These are phyloP conservation scores for Ceratocystis albifundus DNA, from an alignment of 2,329 filamentous ascomycete genomes.

Conservation along the genomic window DNA sequence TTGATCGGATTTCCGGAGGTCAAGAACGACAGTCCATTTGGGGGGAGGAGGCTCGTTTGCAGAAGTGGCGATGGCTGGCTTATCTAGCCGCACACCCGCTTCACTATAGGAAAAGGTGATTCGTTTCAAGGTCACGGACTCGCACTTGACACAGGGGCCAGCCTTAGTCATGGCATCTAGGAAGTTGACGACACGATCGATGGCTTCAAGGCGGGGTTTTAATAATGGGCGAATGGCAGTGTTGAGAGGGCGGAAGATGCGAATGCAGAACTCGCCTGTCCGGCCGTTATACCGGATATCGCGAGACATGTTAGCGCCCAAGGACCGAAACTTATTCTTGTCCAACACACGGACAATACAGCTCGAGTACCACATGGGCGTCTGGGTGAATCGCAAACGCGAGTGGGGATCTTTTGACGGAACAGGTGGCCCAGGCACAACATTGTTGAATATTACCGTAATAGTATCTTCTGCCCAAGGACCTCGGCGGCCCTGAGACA, in stretches of 20 bases:
- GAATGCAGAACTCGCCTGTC: constrained; percentile 52
- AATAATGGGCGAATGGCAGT: constrained; percentile 48
- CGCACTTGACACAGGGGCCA: constrained; percentile 43
- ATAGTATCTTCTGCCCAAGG: constrained; percentile 51
- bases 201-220: constrained; percentile 48
- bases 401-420: constrained; percentile 16
- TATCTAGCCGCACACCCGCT: constrained; percentile 19
- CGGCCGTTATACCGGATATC: constrained; percentile 51
- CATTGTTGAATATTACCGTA: constrained; percentile 44
- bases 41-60: background rate
- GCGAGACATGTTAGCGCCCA: constrained; percentile 44
- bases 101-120: constrained; percentile 58
- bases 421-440: constrained; percentile 28
- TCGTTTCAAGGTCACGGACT: constrained; percentile 48
- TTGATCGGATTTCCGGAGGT: constrained; percentile 41
- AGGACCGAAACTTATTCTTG: constrained; percentile 43
- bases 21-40: constrained; percentile 44
- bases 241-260: constrained; percentile 48
- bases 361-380: constrained; percentile 37
- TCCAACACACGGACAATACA: constrained; percentile 45
- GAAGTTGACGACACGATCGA: constrained; percentile 60
- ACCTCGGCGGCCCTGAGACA: constrained; percentile 19
- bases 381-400: constrained; percentile 19
- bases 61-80: background rate
- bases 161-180: constrained; percentile 52